Base-by-base conservation (phyloP, 768 basidiomycete species). In the Pulveroboletus sp. region DNA sequence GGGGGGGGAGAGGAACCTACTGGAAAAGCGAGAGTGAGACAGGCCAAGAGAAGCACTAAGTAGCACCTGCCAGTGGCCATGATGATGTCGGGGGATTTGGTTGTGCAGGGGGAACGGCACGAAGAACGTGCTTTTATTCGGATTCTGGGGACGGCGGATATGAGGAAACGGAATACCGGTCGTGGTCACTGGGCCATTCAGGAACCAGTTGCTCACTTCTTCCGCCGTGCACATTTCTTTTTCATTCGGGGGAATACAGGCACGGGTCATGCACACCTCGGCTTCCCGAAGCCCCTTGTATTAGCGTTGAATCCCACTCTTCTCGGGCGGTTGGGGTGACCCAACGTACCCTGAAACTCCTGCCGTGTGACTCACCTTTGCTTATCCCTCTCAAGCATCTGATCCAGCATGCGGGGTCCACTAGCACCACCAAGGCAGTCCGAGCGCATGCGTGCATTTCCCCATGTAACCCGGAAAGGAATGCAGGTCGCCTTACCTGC, bases 151-250 rank as follows among this genome's bases (percentile, higher is more conserved):
- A 17, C 18, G 49, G 46, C 40, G 49, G 55, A 53, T 54, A 62
- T 59, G 63, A 59, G 63, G 51, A 65, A 59, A 54, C 21, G 43
- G 46, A 49, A 33, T 55, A 48, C 49, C 44, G 53, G 53, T 55
- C 40, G 51, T 45, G 60, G 63, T 54, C 52, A 56, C 39, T 57
- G 51, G 52, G 41, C 50, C 39, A 40, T 46, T 44, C 60, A 63
- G 64, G 66, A 56, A 63, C 66, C 47, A 50, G 31, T 15, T 18
- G 13, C 18, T 13, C 33, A 46, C 60, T 60, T 55, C 58, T 54
- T 51, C 56, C 63, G 63, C 66, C 63, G 49, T 36, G 46, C 53
- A 46, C 51, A 56, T 53, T 57, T 21, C 21, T 21, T 49, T 47
- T 49, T 40, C 36, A 30, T 55, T 38, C 38, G 26, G 50, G 43